These are phyloP conservation scores for Ustulina deusta DNA, from an alignment of 2,329 filamentous ascomycete species.

Conservation along the genomic window DNA sequence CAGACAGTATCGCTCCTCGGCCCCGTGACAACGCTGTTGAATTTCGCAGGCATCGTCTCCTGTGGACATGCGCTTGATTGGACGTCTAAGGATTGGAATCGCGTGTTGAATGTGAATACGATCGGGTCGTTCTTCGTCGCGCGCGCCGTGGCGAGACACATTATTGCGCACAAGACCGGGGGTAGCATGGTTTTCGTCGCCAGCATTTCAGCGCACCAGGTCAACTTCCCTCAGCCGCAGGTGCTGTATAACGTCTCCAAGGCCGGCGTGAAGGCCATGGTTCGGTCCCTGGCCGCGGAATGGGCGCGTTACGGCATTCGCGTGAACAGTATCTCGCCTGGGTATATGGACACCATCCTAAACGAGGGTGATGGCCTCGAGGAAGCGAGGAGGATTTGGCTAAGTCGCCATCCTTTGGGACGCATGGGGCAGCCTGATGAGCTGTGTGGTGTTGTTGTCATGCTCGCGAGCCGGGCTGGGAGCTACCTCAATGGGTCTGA, in stretches of 20 bases:
- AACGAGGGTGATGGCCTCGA: constrained; percentile 73
- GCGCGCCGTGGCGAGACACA: constrained; percentile 69
- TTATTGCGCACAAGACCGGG: constrained; percentile 62
- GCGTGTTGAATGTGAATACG: constrained; percentile 77
- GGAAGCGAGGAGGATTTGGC: constrained; percentile 67
- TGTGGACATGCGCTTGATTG: constrained; percentile 72
- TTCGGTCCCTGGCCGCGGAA: constrained; percentile 75
- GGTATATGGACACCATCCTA: constrained; percentile 82
- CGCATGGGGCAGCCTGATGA: constrained; percentile 74
- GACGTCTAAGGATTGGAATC: constrained; percentile 68
- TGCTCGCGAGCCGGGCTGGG: constrained; percentile 70
- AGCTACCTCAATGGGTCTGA: constrained; percentile 77
- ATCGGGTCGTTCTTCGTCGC: constrained; percentile 78
- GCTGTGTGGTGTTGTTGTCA: constrained; percentile 70
- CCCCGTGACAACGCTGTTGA: constrained; percentile 66
- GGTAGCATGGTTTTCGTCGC: constrained; percentile 76
- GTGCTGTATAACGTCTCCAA: constrained; percentile 79
- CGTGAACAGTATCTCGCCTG: constrained; percentile 77
- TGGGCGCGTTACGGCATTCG: constrained; percentile 78
- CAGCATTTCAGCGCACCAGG: constrained; percentile 74
- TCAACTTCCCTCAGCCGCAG: constrained; percentile 80
- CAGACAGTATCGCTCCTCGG: constrained; percentile 44
- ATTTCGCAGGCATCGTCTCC: constrained; percentile 76
- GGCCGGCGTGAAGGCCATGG: constrained; percentile 72
- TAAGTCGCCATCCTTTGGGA: constrained; percentile 69